These are phyloP conservation scores for Trichoderma koningii DNA, from an alignment of 2,329 filamentous ascomycete genomes.

Conservation along the genomic window DNA sequence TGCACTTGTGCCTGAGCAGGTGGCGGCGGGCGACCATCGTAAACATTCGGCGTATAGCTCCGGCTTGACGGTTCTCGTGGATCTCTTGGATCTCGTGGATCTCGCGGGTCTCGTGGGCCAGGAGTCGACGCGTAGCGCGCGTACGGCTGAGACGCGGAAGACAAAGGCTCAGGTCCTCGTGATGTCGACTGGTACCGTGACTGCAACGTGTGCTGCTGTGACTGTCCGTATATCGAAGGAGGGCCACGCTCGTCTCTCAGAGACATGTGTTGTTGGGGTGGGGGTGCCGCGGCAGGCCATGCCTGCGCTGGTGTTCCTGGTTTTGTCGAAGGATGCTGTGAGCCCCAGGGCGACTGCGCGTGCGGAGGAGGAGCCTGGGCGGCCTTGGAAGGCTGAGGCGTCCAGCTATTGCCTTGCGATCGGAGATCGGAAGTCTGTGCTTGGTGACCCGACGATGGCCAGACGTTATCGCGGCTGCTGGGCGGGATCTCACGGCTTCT, in stretches of 20 bases:
- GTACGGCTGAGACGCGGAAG: conserved; percentile 45
- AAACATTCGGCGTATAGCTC: conserved; percentile 51
- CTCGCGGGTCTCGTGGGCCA: conserved; percentile 46
- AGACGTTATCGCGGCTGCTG: conserved; percentile 42
- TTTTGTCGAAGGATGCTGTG: conserved; percentile 39
- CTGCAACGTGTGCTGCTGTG: conserved; percentile 42
- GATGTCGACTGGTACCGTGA: conserved; percentile 45
- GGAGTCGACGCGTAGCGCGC: conserved; percentile 49
- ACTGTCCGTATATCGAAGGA: conserved; percentile 39
- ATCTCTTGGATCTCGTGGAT: conserved; percentile 28
- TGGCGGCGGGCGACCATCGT: conserved; percentile 47
- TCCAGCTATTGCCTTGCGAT: conserved; percentile 36
- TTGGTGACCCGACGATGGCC: conserved; percentile 38
- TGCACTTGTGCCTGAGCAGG: conserved; percentile 35
- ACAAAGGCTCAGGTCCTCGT: conserved; percentile 46
- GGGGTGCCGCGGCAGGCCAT: conserved; percentile 41
- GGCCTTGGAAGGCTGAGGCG: conserved; percentile 38
- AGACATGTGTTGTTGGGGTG: conserved; percentile 39
- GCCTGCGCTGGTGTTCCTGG: conserved; percentile 40
- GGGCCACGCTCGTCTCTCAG: conserved; percentile 45
- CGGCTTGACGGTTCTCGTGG: conserved; percentile 39
- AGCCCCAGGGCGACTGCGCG: conserved; percentile 40
- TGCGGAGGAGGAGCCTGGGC: conserved; percentile 39
- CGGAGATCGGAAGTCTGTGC: conserved; percentile 31
- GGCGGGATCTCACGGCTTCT: conserved; percentile 29